These are phyloP conservation scores for Phytophthora pini DNA, from an alignment of 352 stramenopile species.

Conservation along the genomic window DNA sequence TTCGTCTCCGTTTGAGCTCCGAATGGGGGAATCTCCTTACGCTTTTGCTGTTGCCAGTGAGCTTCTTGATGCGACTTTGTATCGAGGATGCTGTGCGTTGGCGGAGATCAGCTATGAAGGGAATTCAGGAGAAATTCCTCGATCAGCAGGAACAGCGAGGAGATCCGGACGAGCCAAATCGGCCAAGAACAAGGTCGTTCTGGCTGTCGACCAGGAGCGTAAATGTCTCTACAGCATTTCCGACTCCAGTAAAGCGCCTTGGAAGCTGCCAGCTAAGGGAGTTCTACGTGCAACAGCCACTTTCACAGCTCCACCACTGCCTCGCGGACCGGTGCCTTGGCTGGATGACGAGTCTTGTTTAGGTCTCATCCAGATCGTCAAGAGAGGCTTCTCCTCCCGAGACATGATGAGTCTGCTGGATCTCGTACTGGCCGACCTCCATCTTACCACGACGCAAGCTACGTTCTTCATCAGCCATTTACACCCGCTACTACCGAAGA, in stretches of 20 bases:
- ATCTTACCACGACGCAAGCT: conserved; percentile 49
- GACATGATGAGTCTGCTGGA: conserved; percentile 57
- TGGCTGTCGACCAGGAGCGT: conserved; percentile 42
- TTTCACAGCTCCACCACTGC: conserved; percentile 53
- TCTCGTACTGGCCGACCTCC: conserved; percentile 59
- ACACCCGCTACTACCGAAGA: conserved; percentile 40
- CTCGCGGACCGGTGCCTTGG: conserved; percentile 19
- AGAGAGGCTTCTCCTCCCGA: conserved; percentile 56
- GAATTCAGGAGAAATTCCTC: conserved; percentile 7
- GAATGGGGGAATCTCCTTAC: conserved; percentile 62
- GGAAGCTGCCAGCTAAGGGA: conserved; percentile 48
- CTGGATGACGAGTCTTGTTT: conserved; percentile 43
- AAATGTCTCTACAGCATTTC: conserved; percentile 39
- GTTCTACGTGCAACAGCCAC: conserved; percentile 45
- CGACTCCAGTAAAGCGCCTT: conserved; percentile 33
- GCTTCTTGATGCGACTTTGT: conserved; percentile 52
- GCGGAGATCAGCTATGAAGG: conserved; percentile 57
- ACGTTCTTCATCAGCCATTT: conserved; percentile 53
- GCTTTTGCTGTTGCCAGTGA: conserved; percentile 66
- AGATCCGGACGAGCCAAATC: conserved; percentile 26
- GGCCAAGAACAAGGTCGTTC: conserved; percentile 26
- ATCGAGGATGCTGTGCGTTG: conserved; percentile 48
- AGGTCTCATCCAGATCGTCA: conserved; percentile 53
- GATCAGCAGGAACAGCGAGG: conserved; percentile 10
- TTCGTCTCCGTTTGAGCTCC: conserved; percentile 66